These are phyloP conservation scores for Lepidium sativum DNA, from an alignment of 345 rosid genomes.

Conservation along the genomic window DNA sequence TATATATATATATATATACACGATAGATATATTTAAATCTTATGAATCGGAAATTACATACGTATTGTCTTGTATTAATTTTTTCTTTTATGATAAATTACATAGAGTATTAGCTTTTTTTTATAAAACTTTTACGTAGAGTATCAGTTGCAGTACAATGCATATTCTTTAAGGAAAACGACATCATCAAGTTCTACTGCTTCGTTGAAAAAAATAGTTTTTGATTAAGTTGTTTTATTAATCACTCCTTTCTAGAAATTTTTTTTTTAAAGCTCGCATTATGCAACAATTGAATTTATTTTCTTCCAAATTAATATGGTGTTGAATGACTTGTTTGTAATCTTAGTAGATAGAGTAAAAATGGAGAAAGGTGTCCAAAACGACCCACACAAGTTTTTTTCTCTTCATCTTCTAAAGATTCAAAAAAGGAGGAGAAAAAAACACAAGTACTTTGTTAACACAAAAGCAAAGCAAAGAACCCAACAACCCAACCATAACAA, in stretches of 20 bases:
- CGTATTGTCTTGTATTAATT: no score
- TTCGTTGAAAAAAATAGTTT: neutral
- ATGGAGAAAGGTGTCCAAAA: neutral
- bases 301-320: neutral
- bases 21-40: no score
- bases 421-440: neutral
- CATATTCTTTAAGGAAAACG: no score
- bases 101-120: no score
- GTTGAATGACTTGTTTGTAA: neutral
- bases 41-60: no score
- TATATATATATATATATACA: no score
- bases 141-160: no score
- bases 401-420: neutral
- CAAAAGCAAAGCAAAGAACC: conserved; percentile 32
- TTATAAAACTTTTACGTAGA: no score
- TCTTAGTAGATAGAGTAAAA: neutral
- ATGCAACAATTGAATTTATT: neutral
- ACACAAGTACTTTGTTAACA: neutral
- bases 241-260: neutral
- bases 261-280: neutral
- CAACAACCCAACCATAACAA: conserved; percentile 27
- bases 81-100: no score
- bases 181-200: neutral
- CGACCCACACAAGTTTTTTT: conserved; percentile 5
- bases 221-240: neutral